Evolutionary conservation across 1,284 basidiomycete genomes (phyloP).

Genomic region (Naganishia albida): DNA sequence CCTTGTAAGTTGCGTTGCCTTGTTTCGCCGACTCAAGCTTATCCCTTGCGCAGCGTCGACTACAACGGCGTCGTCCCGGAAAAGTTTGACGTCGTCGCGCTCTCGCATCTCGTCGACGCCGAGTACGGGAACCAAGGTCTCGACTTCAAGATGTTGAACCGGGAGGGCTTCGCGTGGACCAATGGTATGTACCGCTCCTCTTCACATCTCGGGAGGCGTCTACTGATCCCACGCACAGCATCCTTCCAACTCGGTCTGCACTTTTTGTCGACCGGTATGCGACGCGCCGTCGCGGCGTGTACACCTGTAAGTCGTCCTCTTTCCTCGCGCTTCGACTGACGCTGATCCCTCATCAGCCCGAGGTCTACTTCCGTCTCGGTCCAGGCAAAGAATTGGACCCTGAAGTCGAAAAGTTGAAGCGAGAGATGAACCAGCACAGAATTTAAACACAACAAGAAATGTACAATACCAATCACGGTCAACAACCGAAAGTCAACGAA

Average conservation of each 20-base stretch:
- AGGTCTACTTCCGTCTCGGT: constrained; percentile 35
- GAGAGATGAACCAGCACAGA: constrained; percentile 18
- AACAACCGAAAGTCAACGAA: background rate
- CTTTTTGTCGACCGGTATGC: constrained; percentile 91
- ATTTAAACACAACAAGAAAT: constrained; percentile 1
- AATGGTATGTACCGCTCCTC: constrained; percentile 61
- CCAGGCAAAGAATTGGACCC: constrained; percentile 26
- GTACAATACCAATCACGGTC: background rate
- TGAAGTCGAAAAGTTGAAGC: constrained; percentile 29
- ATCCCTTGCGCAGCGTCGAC: constrained; percentile 61
- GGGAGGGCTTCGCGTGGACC: constrained; percentile 98
- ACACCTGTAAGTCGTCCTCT: constrained; percentile 42
- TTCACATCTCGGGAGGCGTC: background rate
- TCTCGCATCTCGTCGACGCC: constrained; percentile 93
- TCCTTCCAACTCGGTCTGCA: constrained; percentile 92
- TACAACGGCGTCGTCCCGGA: constrained; percentile 97
- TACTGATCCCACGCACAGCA: constrained; percentile 58
- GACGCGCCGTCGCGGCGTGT: constrained; percentile 88
- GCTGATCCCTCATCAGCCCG: constrained; percentile 23
- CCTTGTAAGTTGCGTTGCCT: constrained; percentile 56
- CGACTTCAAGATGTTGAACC: constrained; percentile 93
- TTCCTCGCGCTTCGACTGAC: background rate
- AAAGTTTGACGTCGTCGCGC: constrained; percentile 96
- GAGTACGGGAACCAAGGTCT: constrained; percentile 99
- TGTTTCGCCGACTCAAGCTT: constrained; percentile 26